Percentiles rank a stretch among this genome's conserved stretches.
Evolutionary conservation across 164 flowering plant species (phyloP).

Genomic region (Nelumbo lutea): DNA sequence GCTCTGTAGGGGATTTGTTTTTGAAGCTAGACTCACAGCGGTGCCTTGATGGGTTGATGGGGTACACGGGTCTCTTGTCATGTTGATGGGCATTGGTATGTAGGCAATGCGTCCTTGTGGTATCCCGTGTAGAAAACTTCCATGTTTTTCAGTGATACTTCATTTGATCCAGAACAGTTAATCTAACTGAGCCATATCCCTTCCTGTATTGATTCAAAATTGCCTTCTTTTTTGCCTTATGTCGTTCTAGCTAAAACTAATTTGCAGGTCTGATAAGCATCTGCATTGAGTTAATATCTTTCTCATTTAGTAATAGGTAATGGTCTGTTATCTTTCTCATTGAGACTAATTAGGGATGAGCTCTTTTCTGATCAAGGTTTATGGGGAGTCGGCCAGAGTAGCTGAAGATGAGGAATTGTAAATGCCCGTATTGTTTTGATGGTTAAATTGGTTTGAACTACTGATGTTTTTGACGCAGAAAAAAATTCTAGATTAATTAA

Average conservation of each 20-base stretch:
- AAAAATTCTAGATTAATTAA: no score
- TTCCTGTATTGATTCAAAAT: neutral
- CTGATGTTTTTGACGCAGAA: no score
- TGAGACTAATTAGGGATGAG: no score
- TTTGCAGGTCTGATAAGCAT: neutral
- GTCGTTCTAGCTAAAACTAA: neutral
- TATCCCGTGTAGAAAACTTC: neutral
- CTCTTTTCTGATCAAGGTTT: no score
- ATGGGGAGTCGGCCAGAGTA: no score
- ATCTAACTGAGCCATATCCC: neutral
- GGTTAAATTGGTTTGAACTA: no score
- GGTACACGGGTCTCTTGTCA: neutral
- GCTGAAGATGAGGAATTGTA: no score
- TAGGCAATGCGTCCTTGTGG: neutral
- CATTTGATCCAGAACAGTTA: neutral
- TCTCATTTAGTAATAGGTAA: no score
- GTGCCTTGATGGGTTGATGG: slow-evolving; percentile 35
- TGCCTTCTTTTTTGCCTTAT: neutral
- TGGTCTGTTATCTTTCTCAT: no score
- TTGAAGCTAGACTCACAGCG: slow-evolving; percentile 59
- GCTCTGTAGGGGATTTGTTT: slow-evolving; percentile 64
- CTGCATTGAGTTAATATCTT: no score
- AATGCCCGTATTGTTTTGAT: no score
- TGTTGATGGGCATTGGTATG: neutral
- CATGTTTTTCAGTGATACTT: neutral